A percentile compares a stretch with the other conserved stretches of the same genome.
These are phyloP conservation scores for Candida odintsovae DNA, from an alignment of 805 yeast species.

Conservation along the genomic window DNA sequence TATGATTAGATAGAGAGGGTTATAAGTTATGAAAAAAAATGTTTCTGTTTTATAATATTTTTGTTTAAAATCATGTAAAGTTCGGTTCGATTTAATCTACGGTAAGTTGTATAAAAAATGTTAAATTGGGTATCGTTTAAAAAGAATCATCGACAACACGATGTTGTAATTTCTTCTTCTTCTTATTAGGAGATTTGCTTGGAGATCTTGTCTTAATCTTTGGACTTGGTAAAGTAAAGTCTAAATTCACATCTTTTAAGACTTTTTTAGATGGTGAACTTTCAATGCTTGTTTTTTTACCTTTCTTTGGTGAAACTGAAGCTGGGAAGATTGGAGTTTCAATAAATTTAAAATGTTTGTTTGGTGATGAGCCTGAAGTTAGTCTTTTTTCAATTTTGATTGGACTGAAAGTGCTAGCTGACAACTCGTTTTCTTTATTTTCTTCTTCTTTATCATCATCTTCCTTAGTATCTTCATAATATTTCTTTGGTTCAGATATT, in stretches of 20 bases:
- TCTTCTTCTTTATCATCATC: slow-evolving; percentile 3
- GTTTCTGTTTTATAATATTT: too few species aligned
- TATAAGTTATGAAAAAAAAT: too few species aligned
- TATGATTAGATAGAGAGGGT: too few species aligned
- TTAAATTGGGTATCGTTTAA: neutral
- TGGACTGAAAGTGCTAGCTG: slow-evolving; percentile 7
- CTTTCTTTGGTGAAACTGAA: slow-evolving; percentile 7
- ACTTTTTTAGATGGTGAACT: slow-evolving; percentile 13
- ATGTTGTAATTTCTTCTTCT: slow-evolving; percentile 14
- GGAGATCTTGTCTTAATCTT: slow-evolving; percentile 10
- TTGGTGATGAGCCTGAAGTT: slow-evolving; percentile 8
- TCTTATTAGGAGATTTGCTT: slow-evolving; percentile 6
- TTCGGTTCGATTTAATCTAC: too few species aligned
- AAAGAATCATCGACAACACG: slow-evolving; percentile 13
- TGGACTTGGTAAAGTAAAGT: slow-evolving; percentile 7
- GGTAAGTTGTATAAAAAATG: neutral
- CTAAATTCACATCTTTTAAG: slow-evolving; percentile 12
- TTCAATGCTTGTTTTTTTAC: neutral
- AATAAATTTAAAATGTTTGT: slow-evolving; percentile 16
- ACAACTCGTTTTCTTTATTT: slow-evolving; percentile 8
- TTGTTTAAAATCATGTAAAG: neutral
- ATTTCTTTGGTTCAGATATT: neutral
- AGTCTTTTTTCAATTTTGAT: neutral
- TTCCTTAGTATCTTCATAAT: slow-evolving; percentile 1
- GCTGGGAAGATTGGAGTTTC: slow-evolving; percentile 8